Percentiles rank a stretch among this genome's conserved stretches.
Evolutionary conservation across 164 flowering plant species (phyloP).

Genomic region (Kingdonia uniflora): DNA sequence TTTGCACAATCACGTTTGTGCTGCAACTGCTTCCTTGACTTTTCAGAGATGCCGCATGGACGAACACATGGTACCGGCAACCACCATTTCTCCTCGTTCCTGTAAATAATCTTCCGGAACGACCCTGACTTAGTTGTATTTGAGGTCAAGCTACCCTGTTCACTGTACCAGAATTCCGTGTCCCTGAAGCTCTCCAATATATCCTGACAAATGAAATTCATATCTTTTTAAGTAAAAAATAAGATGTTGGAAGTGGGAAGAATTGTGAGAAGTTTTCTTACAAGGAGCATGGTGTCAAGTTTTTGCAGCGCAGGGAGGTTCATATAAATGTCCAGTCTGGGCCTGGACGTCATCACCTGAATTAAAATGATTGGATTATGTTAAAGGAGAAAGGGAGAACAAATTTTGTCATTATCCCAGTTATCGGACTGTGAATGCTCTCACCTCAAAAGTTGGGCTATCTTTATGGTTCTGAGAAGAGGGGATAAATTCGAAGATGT

Average conservation of each 20-base stretch:
- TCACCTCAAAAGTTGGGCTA: conserved; percentile 61
- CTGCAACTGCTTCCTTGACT: conserved; percentile 53
- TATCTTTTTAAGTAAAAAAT: not conserved
- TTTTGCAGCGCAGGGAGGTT: conserved; percentile 87
- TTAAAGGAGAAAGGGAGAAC: not conserved
- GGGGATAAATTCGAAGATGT: conserved; percentile 69
- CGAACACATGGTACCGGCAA: conserved; percentile 84
- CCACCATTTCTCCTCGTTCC: conserved; percentile 98
- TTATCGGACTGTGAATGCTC: conserved; percentile 1
- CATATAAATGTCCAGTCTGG: conserved; percentile 67
- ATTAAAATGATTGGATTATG: conserved; percentile 6
- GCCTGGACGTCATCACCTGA: conserved; percentile 80
- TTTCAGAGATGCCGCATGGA: conserved; percentile 63
- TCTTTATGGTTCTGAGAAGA: conserved; percentile 31
- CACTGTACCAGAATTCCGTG: conserved; percentile 66
- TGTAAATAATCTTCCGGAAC: conserved; percentile 40
- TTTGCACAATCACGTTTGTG: conserved; percentile 70
- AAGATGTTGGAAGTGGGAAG: not conserved
- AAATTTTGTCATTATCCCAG: not conserved
- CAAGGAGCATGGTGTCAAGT: conserved; percentile 82
- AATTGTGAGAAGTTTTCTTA: conserved; percentile 23
- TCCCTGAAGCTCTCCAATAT: conserved; percentile 57
- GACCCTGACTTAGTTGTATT: conserved; percentile 47
- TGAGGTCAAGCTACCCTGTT: conserved; percentile 46
- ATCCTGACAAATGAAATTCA: conserved; percentile 35